Base-by-base conservation (phyloP, 2,329 filamentous ascomycete species). In the Periconia sp. region DNA sequence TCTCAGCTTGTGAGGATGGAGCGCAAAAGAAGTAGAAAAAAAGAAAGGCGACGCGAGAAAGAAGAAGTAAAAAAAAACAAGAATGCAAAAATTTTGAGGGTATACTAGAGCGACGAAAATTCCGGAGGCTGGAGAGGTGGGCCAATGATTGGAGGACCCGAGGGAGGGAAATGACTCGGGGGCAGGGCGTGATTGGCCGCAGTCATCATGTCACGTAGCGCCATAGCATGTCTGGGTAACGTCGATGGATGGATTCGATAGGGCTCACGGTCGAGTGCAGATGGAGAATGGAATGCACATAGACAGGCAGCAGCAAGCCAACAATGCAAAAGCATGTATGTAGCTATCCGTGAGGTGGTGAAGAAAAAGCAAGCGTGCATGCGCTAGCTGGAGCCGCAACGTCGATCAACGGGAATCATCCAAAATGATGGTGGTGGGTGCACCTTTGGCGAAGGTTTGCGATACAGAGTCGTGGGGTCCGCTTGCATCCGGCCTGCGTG, bases 381-480 rank as follows among this genome's bases (percentile, higher is more conserved):
- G 59, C 56, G 58, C 65, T 69, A 68, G 65, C 54, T 51, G 57
- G 63, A 69, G 65, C 67, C 65, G 63, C 63, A 68, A n/a, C 61
- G 68, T 62, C 62, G 68, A 70, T 70, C 68, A 68, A 62, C 61
- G 60, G 62, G 56, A 59, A 63, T 64, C 58, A 40, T 50, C 40
- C 23, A 27, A 40, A 42, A 41, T 50, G n/a, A 19, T 54, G 52
- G 49, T 50, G 49, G 58, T 49, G 61, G 33, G 33, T 37, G 33
- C 33, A 6, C 33, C 33, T 37, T 37, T 63, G 68, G 64, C 66
- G 64, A 65, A 55, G 20, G 54, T 50, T 31, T 23, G 53, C 44
- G 49, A 66, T 59, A 62, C 58, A 37, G 50, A 55, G 56, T 57
- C 52, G 57, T 58, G 54, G 55, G 61, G 41, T 43, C 49, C 53